Percentiles rank a stretch among this genome's conserved stretches.
These are phyloP conservation scores for Darksidea phi DNA, from an alignment of 495 filamentous ascomycete genomes.

Conservation along the genomic window DNA sequence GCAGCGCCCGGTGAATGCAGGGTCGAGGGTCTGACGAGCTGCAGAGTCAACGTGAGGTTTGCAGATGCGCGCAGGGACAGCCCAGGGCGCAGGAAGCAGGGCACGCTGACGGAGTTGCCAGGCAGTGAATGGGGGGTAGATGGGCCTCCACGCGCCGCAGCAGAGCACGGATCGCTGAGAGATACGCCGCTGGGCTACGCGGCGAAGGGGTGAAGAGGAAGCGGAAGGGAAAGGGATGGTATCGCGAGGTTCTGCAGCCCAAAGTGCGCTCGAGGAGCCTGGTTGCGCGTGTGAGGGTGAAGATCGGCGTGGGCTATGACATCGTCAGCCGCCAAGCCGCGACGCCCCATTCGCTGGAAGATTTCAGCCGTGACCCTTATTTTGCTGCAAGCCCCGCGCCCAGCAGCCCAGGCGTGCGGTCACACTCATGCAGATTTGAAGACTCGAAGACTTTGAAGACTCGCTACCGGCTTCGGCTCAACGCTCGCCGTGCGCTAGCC, in stretches of 20 bases:
- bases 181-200: not conserved
- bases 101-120: not conserved
- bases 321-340: conserved; percentile 3
- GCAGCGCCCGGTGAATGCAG: not conserved
- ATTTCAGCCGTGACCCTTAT: not conserved
- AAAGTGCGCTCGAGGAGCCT: not conserved
- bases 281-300: not conserved
- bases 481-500: not conserved
- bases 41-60: conserved; percentile 1
- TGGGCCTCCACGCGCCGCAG: not conserved
- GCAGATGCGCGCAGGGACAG: conserved; percentile 5
- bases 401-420: too few species aligned
- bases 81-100: conserved; percentile 2
- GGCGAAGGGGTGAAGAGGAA: not conserved
- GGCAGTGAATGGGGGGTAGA: conserved; percentile 11
- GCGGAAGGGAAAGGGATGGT: not conserved
- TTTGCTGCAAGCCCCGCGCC: not conserved
- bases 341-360: not conserved
- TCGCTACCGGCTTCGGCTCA: not conserved
- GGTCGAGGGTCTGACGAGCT: not conserved
- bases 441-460: not conserved
- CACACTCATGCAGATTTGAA: too few species aligned
- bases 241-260: not conserved
- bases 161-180: not conserved
- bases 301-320: conserved; percentile 19